A percentile compares a stretch with the other conserved stretches of the same genome.
These are phyloP conservation scores for Pestalotiopsis fici DNA, from an alignment of 2,329 filamentous ascomycete species.

Conservation along the genomic window DNA sequence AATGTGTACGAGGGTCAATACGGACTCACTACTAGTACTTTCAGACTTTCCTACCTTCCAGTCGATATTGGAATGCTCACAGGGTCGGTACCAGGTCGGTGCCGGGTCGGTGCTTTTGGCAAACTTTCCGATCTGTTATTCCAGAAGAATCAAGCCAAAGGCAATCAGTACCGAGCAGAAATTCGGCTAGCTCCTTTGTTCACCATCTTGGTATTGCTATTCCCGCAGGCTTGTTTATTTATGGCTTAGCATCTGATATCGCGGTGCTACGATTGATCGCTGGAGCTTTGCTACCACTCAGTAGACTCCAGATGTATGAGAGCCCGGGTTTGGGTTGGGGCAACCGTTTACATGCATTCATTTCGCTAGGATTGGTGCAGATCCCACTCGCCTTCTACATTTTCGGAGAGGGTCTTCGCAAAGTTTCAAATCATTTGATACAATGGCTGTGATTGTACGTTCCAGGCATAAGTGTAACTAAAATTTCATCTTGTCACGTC, in stretches of 20 bases:
- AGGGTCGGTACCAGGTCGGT: too few species aligned
- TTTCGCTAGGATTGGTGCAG: slow-evolving; percentile 31
- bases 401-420: too few species aligned
- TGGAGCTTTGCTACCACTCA: slow-evolving; percentile 55
- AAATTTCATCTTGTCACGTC: too few species aligned
- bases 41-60: slow-evolving; percentile 38
- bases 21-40: slow-evolving; percentile 32
- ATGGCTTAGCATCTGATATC: slow-evolving; percentile 51
- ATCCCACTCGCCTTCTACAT: neutral
- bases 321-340: slow-evolving; percentile 33
- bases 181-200: slow-evolving; percentile 20
- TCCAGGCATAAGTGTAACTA: too few species aligned
- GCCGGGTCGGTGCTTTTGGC: slow-evolving; percentile 31
- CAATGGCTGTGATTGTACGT: too few species aligned
- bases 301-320: slow-evolving; percentile 52
- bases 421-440: too few species aligned
- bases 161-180: slow-evolving; percentile 17
- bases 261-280: slow-evolving; percentile 51
- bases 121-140: slow-evolving; percentile 27
- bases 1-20: slow-evolving; percentile 37
- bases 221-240: slow-evolving; percentile 43
- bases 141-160: slow-evolving; percentile 37
- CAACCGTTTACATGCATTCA: slow-evolving; percentile 55
- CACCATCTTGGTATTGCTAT: slow-evolving; percentile 33
- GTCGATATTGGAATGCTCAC: slow-evolving; percentile 23